These are phyloP conservation scores for Geoglossum glabrum DNA, from an alignment of 495 filamentous ascomycete genomes.

Conservation along the genomic window DNA sequence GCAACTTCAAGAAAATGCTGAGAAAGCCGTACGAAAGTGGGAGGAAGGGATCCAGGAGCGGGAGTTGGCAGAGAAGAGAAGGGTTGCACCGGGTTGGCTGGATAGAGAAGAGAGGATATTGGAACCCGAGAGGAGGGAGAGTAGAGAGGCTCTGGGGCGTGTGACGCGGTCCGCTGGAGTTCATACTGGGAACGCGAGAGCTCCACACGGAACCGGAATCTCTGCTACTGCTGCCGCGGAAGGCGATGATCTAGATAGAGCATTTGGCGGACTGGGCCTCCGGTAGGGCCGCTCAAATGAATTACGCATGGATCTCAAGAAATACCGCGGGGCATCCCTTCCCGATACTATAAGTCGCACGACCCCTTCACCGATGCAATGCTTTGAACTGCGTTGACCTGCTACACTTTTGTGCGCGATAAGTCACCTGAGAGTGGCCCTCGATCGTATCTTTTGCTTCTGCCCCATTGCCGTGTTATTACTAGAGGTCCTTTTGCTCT, in stretches of 20 bases:
- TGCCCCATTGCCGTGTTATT: too few relatives aligned
- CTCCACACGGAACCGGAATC: not conserved
- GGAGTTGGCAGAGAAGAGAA: conserved; percentile 79
- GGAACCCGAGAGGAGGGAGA: conserved; percentile 39
- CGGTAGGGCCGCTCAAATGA: conserved; percentile 3
- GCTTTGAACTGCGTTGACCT: not conserved
- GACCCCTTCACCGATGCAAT: not conserved
- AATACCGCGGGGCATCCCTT: not conserved
- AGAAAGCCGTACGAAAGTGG: conserved; percentile 43
- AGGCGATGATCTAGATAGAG: conserved; percentile 72
- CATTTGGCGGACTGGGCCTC: conserved; percentile 52
- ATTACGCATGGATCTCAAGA: not conserved
- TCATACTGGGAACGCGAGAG: not conserved
- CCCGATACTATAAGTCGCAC: not conserved
- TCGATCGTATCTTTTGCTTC: too few relatives aligned
- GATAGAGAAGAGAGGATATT: conserved; percentile 73
- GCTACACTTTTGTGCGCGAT: not conserved
- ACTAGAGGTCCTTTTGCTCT: too few relatives aligned
- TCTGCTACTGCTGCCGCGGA: conserved; percentile 12
- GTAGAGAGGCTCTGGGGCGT: conserved; percentile 1
- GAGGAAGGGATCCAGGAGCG: conserved; percentile 48
- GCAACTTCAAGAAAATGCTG: conserved; percentile 39
- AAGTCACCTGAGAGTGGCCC: not conserved
- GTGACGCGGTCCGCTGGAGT: not conserved
- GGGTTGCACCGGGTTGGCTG: conserved; percentile 84